These are phyloP conservation scores for Astragalus membranaceus DNA, from an alignment of 306 rosid genomes.

Conservation along the genomic window DNA sequence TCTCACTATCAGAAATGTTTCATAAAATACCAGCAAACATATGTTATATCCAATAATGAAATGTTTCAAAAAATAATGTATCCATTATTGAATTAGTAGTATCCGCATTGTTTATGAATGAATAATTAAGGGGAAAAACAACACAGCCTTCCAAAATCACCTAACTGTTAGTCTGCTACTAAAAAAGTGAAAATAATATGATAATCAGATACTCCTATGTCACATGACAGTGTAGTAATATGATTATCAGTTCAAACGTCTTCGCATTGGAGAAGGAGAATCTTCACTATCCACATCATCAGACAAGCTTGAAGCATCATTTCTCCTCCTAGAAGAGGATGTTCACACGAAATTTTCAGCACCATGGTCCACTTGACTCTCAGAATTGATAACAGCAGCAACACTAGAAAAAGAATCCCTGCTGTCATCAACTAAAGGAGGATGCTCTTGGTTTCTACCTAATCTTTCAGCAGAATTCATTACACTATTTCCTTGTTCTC, in stretches of 20 bases:
- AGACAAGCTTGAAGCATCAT: conserved; percentile 40
- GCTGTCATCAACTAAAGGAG: conserved; percentile 46
- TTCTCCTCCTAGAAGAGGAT: conserved; percentile 54
- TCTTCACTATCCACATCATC: conserved; percentile 58
- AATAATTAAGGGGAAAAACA: not conserved
- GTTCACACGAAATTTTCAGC: conserved; percentile 55
- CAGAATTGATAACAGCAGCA: conserved; percentile 58
- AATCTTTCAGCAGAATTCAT: conserved; percentile 34
- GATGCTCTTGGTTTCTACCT: conserved; percentile 38
- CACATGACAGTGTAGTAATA: too few species aligned
- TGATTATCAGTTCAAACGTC: conserved; percentile 42
- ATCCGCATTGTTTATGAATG: too few species aligned
- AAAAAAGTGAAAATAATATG: too few species aligned
- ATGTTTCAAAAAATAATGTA: too few species aligned
- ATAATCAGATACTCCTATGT: too few species aligned
- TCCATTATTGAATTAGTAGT: too few species aligned
- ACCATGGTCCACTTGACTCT: conserved; percentile 56
- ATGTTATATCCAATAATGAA: too few species aligned
- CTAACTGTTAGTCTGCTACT: not conserved
- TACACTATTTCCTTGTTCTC: conserved; percentile 35
- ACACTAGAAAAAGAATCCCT: conserved; percentile 61
- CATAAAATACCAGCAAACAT: too few species aligned
- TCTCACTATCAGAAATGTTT: too few species aligned
- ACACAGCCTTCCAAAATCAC: conserved; percentile 14
- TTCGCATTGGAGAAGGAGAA: conserved; percentile 54